Percentiles rank a stretch among this genome's conserved stretches.
Conservation (phyloP, 2,329 filamentous ascomycete species). For the Exserohilum turcica region DNA sequence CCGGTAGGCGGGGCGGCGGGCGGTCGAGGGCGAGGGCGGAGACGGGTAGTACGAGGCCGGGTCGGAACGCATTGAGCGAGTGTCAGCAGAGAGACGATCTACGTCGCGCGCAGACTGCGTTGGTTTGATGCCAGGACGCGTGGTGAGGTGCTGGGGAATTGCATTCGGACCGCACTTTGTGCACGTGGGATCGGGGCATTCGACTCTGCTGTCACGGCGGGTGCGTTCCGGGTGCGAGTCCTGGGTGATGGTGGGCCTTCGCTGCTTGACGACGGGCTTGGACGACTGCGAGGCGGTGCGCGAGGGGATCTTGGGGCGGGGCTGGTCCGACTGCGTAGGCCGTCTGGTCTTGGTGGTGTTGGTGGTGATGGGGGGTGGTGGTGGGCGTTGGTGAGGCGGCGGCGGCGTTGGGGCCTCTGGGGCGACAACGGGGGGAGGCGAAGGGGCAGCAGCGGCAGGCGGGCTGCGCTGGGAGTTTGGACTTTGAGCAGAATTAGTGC, state of each 20-base stretch:
- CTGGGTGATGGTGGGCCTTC: constrained; percentile 22
- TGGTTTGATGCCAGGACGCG: constrained; percentile 19
- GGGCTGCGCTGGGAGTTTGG: constrained; percentile 38
- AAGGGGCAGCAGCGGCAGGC: neutral
- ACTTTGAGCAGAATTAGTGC: constrained; percentile 59
- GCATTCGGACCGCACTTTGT: constrained; percentile 22
- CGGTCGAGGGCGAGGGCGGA: constrained; percentile 34
- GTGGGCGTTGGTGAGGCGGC: constrained; percentile 11
- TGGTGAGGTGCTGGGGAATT: constrained; percentile 19
- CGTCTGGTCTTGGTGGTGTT: constrained; percentile 12
- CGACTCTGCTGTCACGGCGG: constrained; percentile 18
- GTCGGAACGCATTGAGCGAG: constrained; percentile 40
- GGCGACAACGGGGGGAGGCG: constrained; percentile 18
- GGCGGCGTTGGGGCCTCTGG: constrained; percentile 18
- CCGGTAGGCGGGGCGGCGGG: constrained; percentile 26
- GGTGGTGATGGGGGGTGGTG: constrained; percentile 4
- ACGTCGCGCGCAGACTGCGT: constrained; percentile 40
- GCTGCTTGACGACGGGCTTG: constrained; percentile 18
- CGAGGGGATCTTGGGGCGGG: constrained; percentile 30
- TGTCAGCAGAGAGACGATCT: constrained; percentile 29
- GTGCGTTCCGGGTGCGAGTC: constrained; percentile 11
- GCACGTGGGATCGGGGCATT: constrained; percentile 47
- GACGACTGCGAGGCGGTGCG: constrained; percentile 35
- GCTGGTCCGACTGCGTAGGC: constrained; percentile 19
- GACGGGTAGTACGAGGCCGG: constrained; percentile 31